Evolutionary conservation across 1,139 yeast genomes (phyloP).

Genomic region (Ashbya aceris): DNA sequence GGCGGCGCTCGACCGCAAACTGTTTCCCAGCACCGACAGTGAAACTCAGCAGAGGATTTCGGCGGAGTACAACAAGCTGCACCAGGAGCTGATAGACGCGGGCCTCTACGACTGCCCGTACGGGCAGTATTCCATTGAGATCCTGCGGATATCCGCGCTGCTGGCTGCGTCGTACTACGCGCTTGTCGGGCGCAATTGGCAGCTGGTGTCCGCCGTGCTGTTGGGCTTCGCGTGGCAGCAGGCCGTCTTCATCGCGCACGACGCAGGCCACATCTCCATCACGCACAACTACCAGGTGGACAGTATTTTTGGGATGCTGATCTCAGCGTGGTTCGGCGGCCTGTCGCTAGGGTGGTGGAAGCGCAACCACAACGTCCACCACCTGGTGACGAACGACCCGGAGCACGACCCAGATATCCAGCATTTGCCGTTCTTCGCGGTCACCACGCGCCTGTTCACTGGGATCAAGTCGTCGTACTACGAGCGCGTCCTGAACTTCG

Average conservation of each 20-base stretch:
- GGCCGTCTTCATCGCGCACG: constrained; percentile 79
- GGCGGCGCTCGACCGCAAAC: constrained; percentile 44
- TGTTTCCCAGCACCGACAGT: constrained; percentile 57
- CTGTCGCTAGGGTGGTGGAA: constrained; percentile 93
- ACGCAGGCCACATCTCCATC: constrained; percentile 78
- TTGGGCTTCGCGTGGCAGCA: constrained; percentile 88
- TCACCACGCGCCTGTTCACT: constrained; percentile 59
- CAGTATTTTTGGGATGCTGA: constrained; percentile 58
- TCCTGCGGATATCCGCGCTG: constrained; percentile 48
- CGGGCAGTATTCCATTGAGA: constrained; percentile 60
- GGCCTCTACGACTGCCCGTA: constrained; percentile 69
- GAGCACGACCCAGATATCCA: constrained; percentile 92
- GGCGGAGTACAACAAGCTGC: constrained; percentile 51
- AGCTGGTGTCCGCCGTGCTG: constrained; percentile 49
- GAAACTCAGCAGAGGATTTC: constrained; percentile 53
- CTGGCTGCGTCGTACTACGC: constrained; percentile 44
- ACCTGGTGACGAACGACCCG: constrained; percentile 80
- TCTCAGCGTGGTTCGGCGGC: constrained; percentile 82
- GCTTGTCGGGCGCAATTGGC: constrained; percentile 36
- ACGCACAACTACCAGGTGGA: constrained; percentile 77
- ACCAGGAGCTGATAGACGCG: constrained; percentile 42
- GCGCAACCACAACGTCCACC: constrained; percentile 85
- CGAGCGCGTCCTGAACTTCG: constrained; percentile 57
- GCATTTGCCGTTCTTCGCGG: constrained; percentile 86
- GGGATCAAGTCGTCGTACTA: constrained; percentile 73